Evolutionary conservation across 768 basidiomycete genomes (phyloP).

Genomic region (Brasilioporus rufonigricans): DNA sequence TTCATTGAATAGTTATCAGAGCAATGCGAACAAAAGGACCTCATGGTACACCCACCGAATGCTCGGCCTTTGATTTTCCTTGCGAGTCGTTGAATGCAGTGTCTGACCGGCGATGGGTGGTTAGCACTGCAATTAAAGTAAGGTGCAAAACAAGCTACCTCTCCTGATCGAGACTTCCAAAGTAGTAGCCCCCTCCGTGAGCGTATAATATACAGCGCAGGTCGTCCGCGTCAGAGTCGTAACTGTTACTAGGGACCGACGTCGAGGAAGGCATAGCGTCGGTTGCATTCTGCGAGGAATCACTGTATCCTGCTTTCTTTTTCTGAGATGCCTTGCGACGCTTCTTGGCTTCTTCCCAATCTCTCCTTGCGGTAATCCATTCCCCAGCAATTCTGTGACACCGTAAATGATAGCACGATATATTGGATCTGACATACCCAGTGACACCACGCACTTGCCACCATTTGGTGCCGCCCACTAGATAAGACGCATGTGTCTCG

Average conservation of each 20-base stretch:
- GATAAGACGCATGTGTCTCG: conserved; percentile 61
- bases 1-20: conserved; percentile 14
- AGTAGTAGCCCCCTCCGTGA: conserved; percentile 86
- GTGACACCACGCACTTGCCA: conserved; percentile 90
- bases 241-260: conserved; percentile 36
- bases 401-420: conserved; percentile 14
- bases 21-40: background rate
- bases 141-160: conserved; percentile 37
- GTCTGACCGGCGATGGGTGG: conserved; percentile 36
- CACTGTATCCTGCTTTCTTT: conserved; percentile 18
- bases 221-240: conserved; percentile 74
- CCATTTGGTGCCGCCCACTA: conserved; percentile 93
- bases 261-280: conserved; percentile 15
- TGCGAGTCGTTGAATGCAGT: conserved; percentile 79
- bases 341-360: conserved; percentile 69
- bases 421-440: conserved; percentile 50
- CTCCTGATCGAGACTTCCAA: conserved; percentile 78
- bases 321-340: conserved; percentile 48
- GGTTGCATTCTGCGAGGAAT: conserved; percentile 16
- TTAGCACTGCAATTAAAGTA: conserved; percentile 8
- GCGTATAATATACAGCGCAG: conserved; percentile 82
- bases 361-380: conserved; percentile 85
- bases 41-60: conserved; percentile 51
- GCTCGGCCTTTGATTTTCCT: conserved; percentile 92
- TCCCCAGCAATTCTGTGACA: conserved; percentile 70